Base-by-base conservation (phyloP, 441 rosid species). In the Sinapis alba region DNA sequence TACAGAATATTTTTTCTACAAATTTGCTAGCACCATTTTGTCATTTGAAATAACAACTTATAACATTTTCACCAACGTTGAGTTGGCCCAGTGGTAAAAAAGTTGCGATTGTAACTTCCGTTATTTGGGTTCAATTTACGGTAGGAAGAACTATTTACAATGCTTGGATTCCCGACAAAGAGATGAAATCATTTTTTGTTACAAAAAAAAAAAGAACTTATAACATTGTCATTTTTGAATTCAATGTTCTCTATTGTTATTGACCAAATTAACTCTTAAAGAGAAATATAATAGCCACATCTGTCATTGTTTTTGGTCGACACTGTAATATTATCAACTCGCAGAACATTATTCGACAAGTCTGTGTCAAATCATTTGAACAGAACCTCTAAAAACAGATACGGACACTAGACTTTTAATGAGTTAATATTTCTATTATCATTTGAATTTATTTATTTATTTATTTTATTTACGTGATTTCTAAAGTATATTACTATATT, bases 281-380 rank as follows among this genome's bases (percentile, higher is more conserved):
- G n/a, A n/a, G n/a, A n/a, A n/a, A n/a, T 12, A 34, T 9, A 10
- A 34, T 10, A 24, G 27, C 41, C 12, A 34, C 9, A 34, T 34
- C 38, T 32, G 38, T 32, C 38, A 32, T 32, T 32, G 0, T 32
- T 8, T 32, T 9, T 34, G 12, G 41, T 2, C 41, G 9, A 12
- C 8, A 34, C 41, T 34, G 6, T 11, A 24, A 12, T 41, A 54
- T 54, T 54, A 21, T 58, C 12, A 30, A 32, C 12, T 50, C 9
- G 18, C 34, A 71, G 13, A 62, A 15, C 41, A 28, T 6, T 7
- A 62, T 62, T 32, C 36, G 8, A 4, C 53, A 54, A 12, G 32
- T 57, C 70, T 72, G 20, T 62, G 56, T 54, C 45, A 65, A 19
- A 38, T 19, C 21, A 73, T 41, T 56, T 56, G 60, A 65, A 38